A percentile compares a stretch with the other conserved stretches of the same genome.
Evolutionary conservation across 169 alveolate species (phyloP).

Genomic region (Eimeria zaria): DNA sequence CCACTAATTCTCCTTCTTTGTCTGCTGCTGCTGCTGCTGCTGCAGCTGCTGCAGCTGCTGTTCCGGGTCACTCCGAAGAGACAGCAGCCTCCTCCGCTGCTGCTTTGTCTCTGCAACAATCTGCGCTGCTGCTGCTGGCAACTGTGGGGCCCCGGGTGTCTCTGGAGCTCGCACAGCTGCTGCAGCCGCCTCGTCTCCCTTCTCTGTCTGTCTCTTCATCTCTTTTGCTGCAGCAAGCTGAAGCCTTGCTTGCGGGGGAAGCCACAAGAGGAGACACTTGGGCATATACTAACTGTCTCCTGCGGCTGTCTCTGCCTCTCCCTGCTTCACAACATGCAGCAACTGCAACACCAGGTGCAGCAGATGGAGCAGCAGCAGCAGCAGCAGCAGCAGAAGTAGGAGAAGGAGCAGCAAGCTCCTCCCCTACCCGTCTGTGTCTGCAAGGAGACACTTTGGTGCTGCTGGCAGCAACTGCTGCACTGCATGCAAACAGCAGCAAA

Average conservation of each 20-base stretch:
- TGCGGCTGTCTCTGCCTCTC: conserved; percentile 8
- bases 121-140: conserved; percentile 57
- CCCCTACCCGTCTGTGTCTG: background rate
- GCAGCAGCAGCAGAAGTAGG: conserved; percentile 1
- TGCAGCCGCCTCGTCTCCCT: background rate
- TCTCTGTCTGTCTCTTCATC: background rate
- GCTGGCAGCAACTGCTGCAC: conserved; percentile 4
- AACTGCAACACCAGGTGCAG: background rate
- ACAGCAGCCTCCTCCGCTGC: background rate
- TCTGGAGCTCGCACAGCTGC: background rate
- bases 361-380: background rate
- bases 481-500: background rate
- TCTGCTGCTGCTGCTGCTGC: background rate
- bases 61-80: no score
- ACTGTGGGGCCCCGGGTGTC: conserved; percentile 39
- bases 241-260: background rate
- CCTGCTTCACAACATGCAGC: background rate
- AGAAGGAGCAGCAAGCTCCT: background rate
- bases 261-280: background rate
- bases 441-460: background rate
- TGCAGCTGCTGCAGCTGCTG: background rate
- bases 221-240: background rate
- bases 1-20: background rate
- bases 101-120: conserved; percentile 5
- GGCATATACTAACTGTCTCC: background rate